Base-by-base conservation (phyloP, 106 monocot species). In the Gastrodia elata region DNA sequence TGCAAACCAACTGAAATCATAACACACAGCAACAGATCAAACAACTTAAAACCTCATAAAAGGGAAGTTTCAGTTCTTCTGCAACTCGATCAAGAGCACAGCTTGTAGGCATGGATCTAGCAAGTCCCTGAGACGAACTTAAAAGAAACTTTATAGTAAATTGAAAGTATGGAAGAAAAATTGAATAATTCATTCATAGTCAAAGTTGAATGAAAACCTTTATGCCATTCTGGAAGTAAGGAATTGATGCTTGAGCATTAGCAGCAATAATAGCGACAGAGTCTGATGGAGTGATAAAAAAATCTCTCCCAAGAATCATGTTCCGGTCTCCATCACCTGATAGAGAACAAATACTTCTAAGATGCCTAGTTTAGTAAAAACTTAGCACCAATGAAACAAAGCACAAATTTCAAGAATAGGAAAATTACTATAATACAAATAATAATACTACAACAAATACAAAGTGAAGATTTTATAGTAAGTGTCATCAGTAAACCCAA, bases 261-360 rank as follows among this genome's bases (percentile, higher is more conserved):
- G 98, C 93, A 70, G 93, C 93, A 82, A 98, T 98, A 42, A n/a
- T n/a, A n/a, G n/a, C n/a, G n/a, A 98, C 98, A 73, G 98, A 98
- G 57, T 98, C 98, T 71, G 98, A 98, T 56, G 98, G 98, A 10
- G 93, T 98, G 44, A 98, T 76, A 75, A 98, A 98, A 74, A 98
- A 98, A 15, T 64, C 43, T 71, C 76, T 88, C 43, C 98, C 98
- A 64, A 98, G 93, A 77, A 98, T 98, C 98, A 98, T 98, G 73
- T 98, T 98, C 65, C 98, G 70, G 76, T 98, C 98, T 75, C 98
- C 98, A 79, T 98, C 98, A 80, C 98, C 98, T 98, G 73, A 52
- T 24, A 37, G n/a, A 44, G 49, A 76, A 69, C 16, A 40, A 40
- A 35, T 7, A 67, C 18, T 38, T 67, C 67, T 18, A n/a, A 28